Evolutionary conservation across 352 stramenopile species (phyloP).

Genomic region (Hyaloperonospora brassicae): DNA sequence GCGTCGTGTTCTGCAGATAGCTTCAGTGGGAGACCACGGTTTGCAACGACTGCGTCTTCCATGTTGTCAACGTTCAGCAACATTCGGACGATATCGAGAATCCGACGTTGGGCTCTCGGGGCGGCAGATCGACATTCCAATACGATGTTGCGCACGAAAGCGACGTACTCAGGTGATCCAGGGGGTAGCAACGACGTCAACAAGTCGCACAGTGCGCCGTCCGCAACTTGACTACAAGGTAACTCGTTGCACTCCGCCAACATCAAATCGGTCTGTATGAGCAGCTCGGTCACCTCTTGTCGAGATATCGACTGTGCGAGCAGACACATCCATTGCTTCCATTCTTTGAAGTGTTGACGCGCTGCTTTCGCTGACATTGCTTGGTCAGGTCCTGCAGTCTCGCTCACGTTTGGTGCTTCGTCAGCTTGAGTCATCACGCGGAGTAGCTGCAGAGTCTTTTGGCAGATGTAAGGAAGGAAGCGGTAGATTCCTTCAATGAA

Average conservation of each 20-base stretch:
- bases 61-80: constrained; percentile 26
- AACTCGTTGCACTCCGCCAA: constrained; percentile 29
- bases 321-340: constrained; percentile 46
- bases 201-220: constrained; percentile 33
- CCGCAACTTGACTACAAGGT: constrained; percentile 13
- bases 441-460: constrained; percentile 38
- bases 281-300: constrained; percentile 39
- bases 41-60: constrained; percentile 9
- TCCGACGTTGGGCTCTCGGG: constrained; percentile 23
- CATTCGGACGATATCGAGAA: constrained; percentile 36
- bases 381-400: constrained; percentile 1
- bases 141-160: constrained; percentile 35
- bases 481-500: constrained; percentile 40
- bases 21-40: constrained; percentile 14
- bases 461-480: constrained; percentile 53
- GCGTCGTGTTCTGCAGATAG: constrained; percentile 10
- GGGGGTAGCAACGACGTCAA: constrained; percentile 35
- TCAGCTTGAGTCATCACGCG: constrained; percentile 8
- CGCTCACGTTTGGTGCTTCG: constrained; percentile 8
- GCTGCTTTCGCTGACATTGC: constrained; percentile 10
- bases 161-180: constrained; percentile 42
- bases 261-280: constrained; percentile 54
- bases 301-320: constrained; percentile 37
- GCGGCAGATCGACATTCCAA: constrained; percentile 24
- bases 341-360: constrained; percentile 25